Base-by-base conservation (phyloP, 495 filamentous ascomycete species). In the Talaromyces stipitatus region DNA sequence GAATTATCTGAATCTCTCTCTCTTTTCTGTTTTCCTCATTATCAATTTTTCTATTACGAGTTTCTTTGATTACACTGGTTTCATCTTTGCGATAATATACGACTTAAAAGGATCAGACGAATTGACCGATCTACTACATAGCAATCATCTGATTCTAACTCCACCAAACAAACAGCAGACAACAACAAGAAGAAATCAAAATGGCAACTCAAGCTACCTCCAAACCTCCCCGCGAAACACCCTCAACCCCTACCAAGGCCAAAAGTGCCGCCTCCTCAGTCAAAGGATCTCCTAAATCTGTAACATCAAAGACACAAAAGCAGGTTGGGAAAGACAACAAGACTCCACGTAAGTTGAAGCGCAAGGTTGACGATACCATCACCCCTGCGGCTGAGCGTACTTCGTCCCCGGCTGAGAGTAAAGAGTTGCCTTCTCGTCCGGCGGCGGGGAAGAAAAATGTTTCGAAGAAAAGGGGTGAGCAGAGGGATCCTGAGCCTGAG, bases 331-430 rank as follows among this genome's bases (percentile, higher is more conserved):
- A 18, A 1, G 32, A 32, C 18, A 26, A 32, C 14, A 54, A 54
- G 30, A 46, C 54, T 2, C 54, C 54, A 4, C 54, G 36, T 12
- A 55, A 55, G 36, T 33, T 55, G 26, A 55, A 55, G 26, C 54
- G 54, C 11, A 55, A 55, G 36, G 54, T 55, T 7, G 33, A 55
- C 12, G 54, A 55, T 29, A 55, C 54, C 1, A 23, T 55, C 10
- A 55, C 54, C 16, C 36, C 54, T 22, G 33, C 54, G 9, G 54
- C 54, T 3, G 36, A 55, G 26, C 11, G 27, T 0, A 20, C 26
- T 30, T 51, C 48, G 8, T 11, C 11, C 6, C 16, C 54, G 20
- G 27, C 30, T 14, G 32, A 0, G 5, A 23, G 7, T 11, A 36
- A 32, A 4, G 52, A 54, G 8, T 30, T 54, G 6, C 32, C 52